A percentile compares a stretch with the other conserved stretches of the same genome.
These are phyloP conservation scores for Calocybe gangraenosa DNA, from an alignment of 768 basidiomycete genomes.

Conservation along the genomic window DNA sequence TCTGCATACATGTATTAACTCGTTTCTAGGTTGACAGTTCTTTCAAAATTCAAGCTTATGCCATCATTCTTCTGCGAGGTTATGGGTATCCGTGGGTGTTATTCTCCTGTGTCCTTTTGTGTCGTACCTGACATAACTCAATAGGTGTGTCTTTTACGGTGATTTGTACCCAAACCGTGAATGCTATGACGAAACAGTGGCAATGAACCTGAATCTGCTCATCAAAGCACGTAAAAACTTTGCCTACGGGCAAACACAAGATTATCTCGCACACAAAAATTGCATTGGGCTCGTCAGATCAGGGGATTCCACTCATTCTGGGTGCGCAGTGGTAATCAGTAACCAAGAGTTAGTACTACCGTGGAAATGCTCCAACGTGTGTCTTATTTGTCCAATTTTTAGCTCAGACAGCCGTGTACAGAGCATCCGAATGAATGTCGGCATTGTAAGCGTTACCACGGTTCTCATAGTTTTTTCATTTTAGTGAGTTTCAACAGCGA, in stretches of 20 bases:
- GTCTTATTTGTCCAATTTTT: background rate
- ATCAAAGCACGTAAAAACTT: slow-evolving; percentile 59
- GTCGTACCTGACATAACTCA: background rate
- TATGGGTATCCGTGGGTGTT: slow-evolving; percentile 68
- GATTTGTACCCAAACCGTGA: slow-evolving; percentile 73
- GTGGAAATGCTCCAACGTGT: background rate
- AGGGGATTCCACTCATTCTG: slow-evolving; percentile 50
- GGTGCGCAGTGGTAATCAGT: slow-evolving; percentile 71
- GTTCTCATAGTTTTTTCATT: slow-evolving; percentile 11
- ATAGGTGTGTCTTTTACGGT: slow-evolving; percentile 84
- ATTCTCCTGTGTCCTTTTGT: background rate
- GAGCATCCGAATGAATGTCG: slow-evolving; percentile 64
- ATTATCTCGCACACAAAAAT: slow-evolving; percentile 56
- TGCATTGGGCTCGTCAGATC: slow-evolving; percentile 75
- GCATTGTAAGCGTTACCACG: slow-evolving; percentile 37
- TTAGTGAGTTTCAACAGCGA: slow-evolving; percentile 19
- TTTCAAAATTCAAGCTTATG: slow-evolving; percentile 83
- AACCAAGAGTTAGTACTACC: slow-evolving; percentile 40
- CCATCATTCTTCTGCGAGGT: slow-evolving; percentile 68
- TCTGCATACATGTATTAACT: background rate
- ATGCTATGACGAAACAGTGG: slow-evolving; percentile 53
- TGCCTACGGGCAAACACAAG: slow-evolving; percentile 61
- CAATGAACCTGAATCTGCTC: slow-evolving; percentile 48
- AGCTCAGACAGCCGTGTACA: slow-evolving; percentile 32
- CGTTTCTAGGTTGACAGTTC: slow-evolving; percentile 51